Percentiles rank a stretch among this genome's conserved stretches.
Conservation (phyloP, 2,329 filamentous ascomycete species). For the Fusarium sp. region DNA sequence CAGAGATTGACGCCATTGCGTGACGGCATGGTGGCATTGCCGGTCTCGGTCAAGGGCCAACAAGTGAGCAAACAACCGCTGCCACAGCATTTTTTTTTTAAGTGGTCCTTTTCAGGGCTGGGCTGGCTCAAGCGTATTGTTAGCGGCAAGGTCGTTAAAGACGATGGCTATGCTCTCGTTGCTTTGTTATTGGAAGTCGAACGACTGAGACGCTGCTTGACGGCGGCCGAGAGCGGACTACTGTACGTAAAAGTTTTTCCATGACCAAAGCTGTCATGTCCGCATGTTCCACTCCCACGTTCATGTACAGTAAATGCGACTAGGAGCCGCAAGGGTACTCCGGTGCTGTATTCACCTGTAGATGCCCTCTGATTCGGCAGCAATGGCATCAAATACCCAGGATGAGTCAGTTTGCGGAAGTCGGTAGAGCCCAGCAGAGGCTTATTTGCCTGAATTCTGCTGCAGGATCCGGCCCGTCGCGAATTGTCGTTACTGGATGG, state of each 20-base stretch:
- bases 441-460: slow-evolving; percentile 34
- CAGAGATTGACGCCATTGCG: slow-evolving; percentile 48
- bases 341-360: slow-evolving; percentile 17
- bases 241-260: slow-evolving; percentile 39
- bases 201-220: slow-evolving; percentile 17
- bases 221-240: slow-evolving; percentile 39
- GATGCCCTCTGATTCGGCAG: slow-evolving; percentile 36
- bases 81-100: slow-evolving; percentile 20
- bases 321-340: slow-evolving; percentile 38
- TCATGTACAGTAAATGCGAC: slow-evolving; percentile 24
- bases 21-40: slow-evolving; percentile 49
- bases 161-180: slow-evolving; percentile 29
- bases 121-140: slow-evolving; percentile 11
- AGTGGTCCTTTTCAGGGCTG: slow-evolving; percentile 38
- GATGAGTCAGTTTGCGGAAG: slow-evolving; percentile 47
- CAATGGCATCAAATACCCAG: slow-evolving; percentile 22
- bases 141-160: slow-evolving; percentile 30
- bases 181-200: slow-evolving; percentile 14
- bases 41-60: slow-evolving; percentile 39
- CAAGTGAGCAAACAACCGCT: slow-evolving; percentile 19
- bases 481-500: slow-evolving; percentile 25
- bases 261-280: slow-evolving; percentile 9
- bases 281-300: slow-evolving; percentile 24
- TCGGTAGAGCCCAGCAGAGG: slow-evolving; percentile 41
- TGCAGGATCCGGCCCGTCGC: slow-evolving; percentile 47